These are phyloP conservation scores for Aegilops umbellulata DNA, from an alignment of 176 grass and related monocot genomes.

Conservation along the genomic window DNA sequence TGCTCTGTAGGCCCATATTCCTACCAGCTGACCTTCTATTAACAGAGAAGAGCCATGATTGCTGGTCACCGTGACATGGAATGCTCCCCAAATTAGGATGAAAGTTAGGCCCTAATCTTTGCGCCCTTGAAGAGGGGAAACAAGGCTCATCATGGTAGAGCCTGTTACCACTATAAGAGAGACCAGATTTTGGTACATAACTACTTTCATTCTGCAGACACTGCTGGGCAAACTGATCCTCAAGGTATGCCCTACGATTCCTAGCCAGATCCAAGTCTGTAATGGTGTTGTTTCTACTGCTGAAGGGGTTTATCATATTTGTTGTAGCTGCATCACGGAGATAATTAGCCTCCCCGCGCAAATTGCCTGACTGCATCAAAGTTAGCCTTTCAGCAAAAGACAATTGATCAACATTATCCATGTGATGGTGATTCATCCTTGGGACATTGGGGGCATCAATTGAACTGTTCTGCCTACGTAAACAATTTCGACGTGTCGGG, in stretches of 20 bases:
- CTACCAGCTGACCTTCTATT: slow-evolving; percentile 41
- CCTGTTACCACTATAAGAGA: slow-evolving; percentile 33
- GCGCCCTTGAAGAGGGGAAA: slow-evolving; percentile 32
- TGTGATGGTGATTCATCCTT: slow-evolving; percentile 24
- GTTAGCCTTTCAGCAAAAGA: slow-evolving; percentile 39
- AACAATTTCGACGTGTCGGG: slow-evolving; percentile 29
- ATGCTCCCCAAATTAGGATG: slow-evolving; percentile 20
- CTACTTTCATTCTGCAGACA: slow-evolving; percentile 49
- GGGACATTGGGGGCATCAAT: slow-evolving; percentile 32
- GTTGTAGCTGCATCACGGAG: not conserved
- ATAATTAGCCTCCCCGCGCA: slow-evolving; percentile 39
- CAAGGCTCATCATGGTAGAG: slow-evolving; percentile 28
- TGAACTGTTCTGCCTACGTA: slow-evolving; percentile 33
- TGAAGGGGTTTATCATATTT: slow-evolving; percentile 31
- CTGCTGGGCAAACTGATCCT: slow-evolving; percentile 47
- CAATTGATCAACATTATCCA: slow-evolving; percentile 31
- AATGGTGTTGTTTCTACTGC: slow-evolving; percentile 24
- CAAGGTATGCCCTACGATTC: slow-evolving; percentile 50
- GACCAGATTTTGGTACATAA: slow-evolving; percentile 39
- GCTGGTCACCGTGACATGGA: slow-evolving; percentile 24
- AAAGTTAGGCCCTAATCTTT: slow-evolving; percentile 30
- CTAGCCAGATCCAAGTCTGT: slow-evolving; percentile 49
- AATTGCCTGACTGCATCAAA: slow-evolving; percentile 45
- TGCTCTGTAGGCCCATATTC: slow-evolving; percentile 43
- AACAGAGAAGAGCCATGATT: slow-evolving; percentile 17